phyloP scores from a whole-genome alignment of 495 filamentous ascomycete species.

The Pyrenopolyporus hunteri region DNA sequence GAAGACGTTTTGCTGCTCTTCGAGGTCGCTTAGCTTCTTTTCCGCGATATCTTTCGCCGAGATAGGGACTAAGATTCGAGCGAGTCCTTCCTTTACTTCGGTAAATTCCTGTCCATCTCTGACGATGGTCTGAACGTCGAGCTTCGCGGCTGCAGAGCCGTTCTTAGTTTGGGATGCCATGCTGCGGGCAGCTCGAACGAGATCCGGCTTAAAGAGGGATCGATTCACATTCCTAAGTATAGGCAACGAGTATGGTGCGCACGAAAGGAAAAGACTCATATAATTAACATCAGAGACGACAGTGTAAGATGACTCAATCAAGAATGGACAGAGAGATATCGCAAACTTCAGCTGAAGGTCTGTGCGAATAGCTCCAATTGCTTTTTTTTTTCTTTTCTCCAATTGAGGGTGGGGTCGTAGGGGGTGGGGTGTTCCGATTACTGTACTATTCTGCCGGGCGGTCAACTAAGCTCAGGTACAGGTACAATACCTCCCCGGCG shows the following conservation, averaged over 20 bases:
- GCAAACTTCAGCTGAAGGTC: background rate
- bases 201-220: background rate
- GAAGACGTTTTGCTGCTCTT: conserved; percentile 78
- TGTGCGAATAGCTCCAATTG: background rate
- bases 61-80: conserved; percentile 52
- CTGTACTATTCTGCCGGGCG: conserved; percentile 23
- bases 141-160: conserved; percentile 31
- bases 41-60: conserved; percentile 37
- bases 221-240: conserved; percentile 25
- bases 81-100: conserved; percentile 54
- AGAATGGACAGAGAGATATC: background rate
- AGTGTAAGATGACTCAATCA: background rate
- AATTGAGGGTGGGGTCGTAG: background rate
- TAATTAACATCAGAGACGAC: conserved; percentile 3
- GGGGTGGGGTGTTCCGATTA: background rate
- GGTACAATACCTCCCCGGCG: background rate
- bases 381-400: conserved; percentile 6
- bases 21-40: conserved; percentile 40
- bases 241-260: background rate
- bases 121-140: conserved; percentile 43
- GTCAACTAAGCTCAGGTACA: conserved; percentile 8
- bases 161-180: conserved; percentile 27
- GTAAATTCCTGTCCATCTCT: conserved; percentile 50
- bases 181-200: conserved; percentile 29
- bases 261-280: conserved; percentile 19